phyloP scores from a whole-genome alignment of 208 protist species.

The Leishmania braziliensis region DNA sequence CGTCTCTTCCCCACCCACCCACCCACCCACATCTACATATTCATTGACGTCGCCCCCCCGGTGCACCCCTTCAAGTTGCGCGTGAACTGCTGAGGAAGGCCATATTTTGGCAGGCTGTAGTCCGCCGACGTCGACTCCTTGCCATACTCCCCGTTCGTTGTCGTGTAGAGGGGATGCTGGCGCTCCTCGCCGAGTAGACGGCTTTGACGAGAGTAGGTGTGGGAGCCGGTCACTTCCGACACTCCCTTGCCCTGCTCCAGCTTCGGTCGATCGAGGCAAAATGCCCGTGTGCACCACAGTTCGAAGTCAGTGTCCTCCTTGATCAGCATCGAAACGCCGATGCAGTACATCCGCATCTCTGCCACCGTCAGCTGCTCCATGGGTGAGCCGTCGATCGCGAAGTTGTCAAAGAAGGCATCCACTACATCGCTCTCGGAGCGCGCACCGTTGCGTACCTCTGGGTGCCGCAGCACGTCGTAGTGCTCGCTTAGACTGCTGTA shows the following conservation, averaged over 20 bases:
- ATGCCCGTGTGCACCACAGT: conserved; percentile 81
- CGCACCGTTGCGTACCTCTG: conserved; percentile 46
- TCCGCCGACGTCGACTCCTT: conserved; percentile 38
- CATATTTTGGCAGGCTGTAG: conserved; percentile 39
- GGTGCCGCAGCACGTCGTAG: conserved; percentile 84
- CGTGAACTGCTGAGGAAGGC: conserved; percentile 77
- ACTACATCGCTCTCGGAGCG: conserved; percentile 51
- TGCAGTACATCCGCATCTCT: conserved; percentile 70
- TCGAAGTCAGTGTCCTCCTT: conserved; percentile 78
- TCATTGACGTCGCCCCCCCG: conserved; percentile 83
- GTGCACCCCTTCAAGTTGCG: conserved; percentile 41
- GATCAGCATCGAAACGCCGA: conserved; percentile 60
- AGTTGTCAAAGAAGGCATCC: conserved; percentile 54
- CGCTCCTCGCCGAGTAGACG: conserved; percentile 46
- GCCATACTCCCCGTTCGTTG: conserved; percentile 72
- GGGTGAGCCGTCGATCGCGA: conserved; percentile 33
- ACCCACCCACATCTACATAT: conserved; percentile 65
- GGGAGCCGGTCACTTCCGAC: conserved; percentile 34
- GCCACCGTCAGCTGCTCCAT: conserved; percentile 49
- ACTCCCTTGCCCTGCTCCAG: conserved; percentile 38
- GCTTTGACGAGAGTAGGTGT: conserved; percentile 41
- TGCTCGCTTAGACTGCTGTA: conserved; percentile 40
- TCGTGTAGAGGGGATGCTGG: conserved; percentile 76
- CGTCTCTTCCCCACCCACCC: neutral
- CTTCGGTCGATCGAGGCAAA: conserved; percentile 79